phyloP scores from a whole-genome alignment of 345 rosid genomes.

The Orychophragmus violaceus region DNA sequence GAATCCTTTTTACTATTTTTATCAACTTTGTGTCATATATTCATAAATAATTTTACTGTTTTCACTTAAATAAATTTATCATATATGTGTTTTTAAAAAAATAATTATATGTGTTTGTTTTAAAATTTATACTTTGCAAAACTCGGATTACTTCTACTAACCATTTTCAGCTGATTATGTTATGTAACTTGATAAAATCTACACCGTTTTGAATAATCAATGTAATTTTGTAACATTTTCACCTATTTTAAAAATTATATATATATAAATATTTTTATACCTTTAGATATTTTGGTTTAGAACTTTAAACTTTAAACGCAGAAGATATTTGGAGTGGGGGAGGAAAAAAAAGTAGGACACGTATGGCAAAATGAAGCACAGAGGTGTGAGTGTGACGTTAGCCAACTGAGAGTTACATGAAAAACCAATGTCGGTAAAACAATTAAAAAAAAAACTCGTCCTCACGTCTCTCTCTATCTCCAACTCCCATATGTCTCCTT shows the following conservation, averaged over 20 bases:
- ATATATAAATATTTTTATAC: neutral
- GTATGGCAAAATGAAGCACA: slow-evolving; percentile 2
- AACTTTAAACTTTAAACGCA: neutral
- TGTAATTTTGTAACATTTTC: neutral
- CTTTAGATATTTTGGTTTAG: neutral
- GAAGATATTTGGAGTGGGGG: neutral
- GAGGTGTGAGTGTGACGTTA: slow-evolving; percentile 23
- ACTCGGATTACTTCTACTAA: neutral
- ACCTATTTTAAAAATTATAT: neutral
- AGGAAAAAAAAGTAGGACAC: neutral
- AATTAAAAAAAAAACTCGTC: neutral
- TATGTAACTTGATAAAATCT: neutral
- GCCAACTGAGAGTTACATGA: neutral
- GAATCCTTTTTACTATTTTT: too few relatives aligned
- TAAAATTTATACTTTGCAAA: neutral
- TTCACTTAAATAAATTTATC: too few relatives aligned
- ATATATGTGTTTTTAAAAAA: neutral
- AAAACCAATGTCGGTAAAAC: slow-evolving; percentile 28
- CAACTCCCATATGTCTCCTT: slow-evolving; percentile 18
- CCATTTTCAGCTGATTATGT: neutral
- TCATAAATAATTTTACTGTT: too few relatives aligned
- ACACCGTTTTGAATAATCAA: neutral
- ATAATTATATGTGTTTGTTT: neutral
- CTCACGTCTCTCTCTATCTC: slow-evolving; percentile 22
- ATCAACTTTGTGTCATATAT: too few relatives aligned